Base-by-base conservation (phyloP, 2,329 filamentous ascomycete species). In the Xylariaceae sp. region DNA sequence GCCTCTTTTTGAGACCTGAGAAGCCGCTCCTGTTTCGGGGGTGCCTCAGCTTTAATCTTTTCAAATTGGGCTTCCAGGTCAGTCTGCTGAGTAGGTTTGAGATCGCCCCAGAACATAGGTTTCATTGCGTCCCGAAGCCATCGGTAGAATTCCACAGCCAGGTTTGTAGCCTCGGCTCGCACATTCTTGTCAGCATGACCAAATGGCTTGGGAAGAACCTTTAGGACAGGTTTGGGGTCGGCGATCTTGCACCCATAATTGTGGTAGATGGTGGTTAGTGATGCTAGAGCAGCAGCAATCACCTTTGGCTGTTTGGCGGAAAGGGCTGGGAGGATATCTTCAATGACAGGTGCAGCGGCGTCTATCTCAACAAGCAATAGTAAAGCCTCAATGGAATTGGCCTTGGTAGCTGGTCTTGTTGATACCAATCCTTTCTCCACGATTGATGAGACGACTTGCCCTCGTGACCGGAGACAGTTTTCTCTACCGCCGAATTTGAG, bases 71-170 rank as follows among this genome's bases (percentile, higher is more conserved):
- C 87, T 59, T 98, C 94, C 42, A 98, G 70, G 59, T 98, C 94
- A 47, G 84, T 81, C 64, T 98, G 93, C 61, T 98, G 93, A 0
- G 95, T 91, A 1, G 91, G 86, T 63, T 98, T 98, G 47, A 98
- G 67, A 44, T 98, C 93, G 34, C 78, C 81, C 90, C 93, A 98
- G 63, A 98, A 97, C 66, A 97, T 85, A 29, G 91, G 89, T 63
- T 98, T 98, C 83, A 98, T 96, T 9, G 91, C 91, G 50, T 98
- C 93, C 52, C 91, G 86, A 26, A 98, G 74, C 93, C 94, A 98
- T 65, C 93, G 77, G 66, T 98, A 98, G 43, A 98, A 79, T 61
- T 98, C 94, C 36, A 96, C 88, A 0, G 91, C 86, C 43, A 98
- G 72, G 54, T 85, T 89, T 35, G 93, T 93, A 19, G 90, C 89